Conservation (phyloP, 352 stramenopile species). For the Phytophthora pistaciae region DNA sequence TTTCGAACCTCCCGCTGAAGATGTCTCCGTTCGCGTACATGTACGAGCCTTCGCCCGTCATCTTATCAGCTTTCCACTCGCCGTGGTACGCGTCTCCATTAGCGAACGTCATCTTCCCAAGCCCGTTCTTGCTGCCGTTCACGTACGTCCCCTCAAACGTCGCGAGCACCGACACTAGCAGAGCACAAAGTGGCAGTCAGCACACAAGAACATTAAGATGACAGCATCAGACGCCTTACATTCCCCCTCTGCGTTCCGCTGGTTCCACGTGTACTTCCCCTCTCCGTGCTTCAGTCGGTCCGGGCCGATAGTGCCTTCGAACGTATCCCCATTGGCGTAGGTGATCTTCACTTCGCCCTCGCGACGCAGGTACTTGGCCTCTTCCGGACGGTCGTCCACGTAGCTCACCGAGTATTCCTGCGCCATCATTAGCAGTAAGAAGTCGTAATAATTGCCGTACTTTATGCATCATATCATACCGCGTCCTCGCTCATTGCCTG, state of each 20-base stretch:
- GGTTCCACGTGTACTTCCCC: conserved; percentile 91
- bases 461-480: conserved; percentile 33
- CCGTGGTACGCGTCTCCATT: conserved; percentile 92
- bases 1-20: conserved; percentile 87
- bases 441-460: too few relatives aligned
- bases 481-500: conserved; percentile 57
- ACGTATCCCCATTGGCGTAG: conserved; percentile 93
- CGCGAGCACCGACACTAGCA: conserved; percentile 68
- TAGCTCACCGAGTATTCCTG: conserved; percentile 88
- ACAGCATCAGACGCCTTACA: conserved; percentile 17
- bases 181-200: background rate
- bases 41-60: conserved; percentile 92
- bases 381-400: conserved; percentile 88
- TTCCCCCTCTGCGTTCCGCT: conserved; percentile 75
- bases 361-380: conserved; percentile 86
- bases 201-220: background rate
- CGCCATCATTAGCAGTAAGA: too few relatives aligned
- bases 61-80: conserved; percentile 87
- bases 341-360: conserved; percentile 89
- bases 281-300: conserved; percentile 87
- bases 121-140: conserved; percentile 83
- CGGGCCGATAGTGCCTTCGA: conserved; percentile 86
- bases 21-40: conserved; percentile 94
- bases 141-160: conserved; percentile 91
- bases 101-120: conserved; percentile 93